Evolutionary conservation across 169 alveolate genomes (phyloP), one percentile per base, ranked within the genome.

Genomic region (Plasmodium malariae): DNA sequence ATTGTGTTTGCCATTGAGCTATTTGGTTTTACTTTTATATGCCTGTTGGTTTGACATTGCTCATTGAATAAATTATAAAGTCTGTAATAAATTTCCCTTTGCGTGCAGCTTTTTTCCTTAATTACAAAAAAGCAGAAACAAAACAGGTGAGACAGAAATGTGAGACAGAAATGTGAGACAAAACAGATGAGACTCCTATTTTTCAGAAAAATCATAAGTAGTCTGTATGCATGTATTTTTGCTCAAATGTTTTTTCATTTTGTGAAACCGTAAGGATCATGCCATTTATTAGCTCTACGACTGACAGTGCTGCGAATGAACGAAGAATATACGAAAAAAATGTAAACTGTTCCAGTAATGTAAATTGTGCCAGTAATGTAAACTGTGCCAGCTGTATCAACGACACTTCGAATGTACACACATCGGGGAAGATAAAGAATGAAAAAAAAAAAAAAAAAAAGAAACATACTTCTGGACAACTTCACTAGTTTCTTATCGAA

Each of bases 81-180:
- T 34, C 60, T 76, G 88, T 76, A 76, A 65, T 76, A 76, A 26
- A 76, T 76, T 76, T 60, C 88, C 54, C 88, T 60, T 55, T 76
- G 88, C 34, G 88, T 76, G 54, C 88, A 76, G 34, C 76, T 76
- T 30, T 76, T 76, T 19, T 76, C 67, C 88, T 76, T 60, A 37
- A 28, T n/a, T 11, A 6, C 17, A 60, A 45, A 45, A 26, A 19
- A 73, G 45, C 14, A 5, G n/a, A 55, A 19, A 36, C 24, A 24
- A 48, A 1, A 19, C 9, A 6, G 9, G 9, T 6, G 9, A 40
- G 51, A 6, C n/a, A n/a, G n/a, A n/a, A n/a, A n/a, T n/a, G n/a
- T n/a, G n/a, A n/a, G 11, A 51, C 14, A n/a, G 4, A 51, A 40
- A 5, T 40, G 4, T 40, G 9, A 40, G 49, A 40, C 9, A 40